Conservation (phyloP, 2,329 filamentous ascomycete genomes). For the Meredithiella fracta region DNA sequence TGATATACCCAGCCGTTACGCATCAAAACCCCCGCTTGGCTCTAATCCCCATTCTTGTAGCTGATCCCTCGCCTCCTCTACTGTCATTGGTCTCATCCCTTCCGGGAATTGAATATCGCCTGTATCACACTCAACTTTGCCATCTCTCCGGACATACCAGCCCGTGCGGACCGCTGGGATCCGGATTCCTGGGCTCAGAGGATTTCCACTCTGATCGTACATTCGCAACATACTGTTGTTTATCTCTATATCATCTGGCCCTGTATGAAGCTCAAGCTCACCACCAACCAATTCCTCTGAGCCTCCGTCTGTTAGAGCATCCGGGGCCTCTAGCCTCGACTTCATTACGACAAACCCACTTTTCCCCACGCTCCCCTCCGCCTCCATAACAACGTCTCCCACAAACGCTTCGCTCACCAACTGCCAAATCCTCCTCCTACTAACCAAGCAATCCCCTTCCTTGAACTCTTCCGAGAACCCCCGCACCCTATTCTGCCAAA, state of each 20-base stretch:
- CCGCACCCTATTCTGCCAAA: conserved; percentile 1
- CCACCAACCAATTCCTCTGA: no score
- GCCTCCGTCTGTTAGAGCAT: no score
- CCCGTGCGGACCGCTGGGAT: background rate
- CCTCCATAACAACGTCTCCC: conserved; percentile 7
- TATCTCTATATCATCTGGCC: no score
- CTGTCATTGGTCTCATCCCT: background rate
- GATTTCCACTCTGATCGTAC: background rate
- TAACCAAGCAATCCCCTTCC: background rate
- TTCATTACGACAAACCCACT: background rate
- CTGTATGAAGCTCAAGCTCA: no score
- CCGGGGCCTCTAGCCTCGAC: no score
- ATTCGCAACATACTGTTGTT: no score
- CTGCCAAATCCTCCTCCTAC: conserved; percentile 10
- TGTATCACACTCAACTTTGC: background rate
- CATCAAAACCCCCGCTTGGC: no score
- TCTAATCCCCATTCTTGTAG: no score
- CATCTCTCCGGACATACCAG: background rate
- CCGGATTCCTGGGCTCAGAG: background rate
- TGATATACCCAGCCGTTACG: no score
- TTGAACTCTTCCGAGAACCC: background rate
- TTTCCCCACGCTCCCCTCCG: background rate
- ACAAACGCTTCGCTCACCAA: conserved; percentile 8
- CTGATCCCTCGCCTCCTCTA: background rate
- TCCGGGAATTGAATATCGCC: background rate